These are phyloP conservation scores for Monascus purpureus DNA, from an alignment of 495 filamentous ascomycete genomes.

Conservation along the genomic window DNA sequence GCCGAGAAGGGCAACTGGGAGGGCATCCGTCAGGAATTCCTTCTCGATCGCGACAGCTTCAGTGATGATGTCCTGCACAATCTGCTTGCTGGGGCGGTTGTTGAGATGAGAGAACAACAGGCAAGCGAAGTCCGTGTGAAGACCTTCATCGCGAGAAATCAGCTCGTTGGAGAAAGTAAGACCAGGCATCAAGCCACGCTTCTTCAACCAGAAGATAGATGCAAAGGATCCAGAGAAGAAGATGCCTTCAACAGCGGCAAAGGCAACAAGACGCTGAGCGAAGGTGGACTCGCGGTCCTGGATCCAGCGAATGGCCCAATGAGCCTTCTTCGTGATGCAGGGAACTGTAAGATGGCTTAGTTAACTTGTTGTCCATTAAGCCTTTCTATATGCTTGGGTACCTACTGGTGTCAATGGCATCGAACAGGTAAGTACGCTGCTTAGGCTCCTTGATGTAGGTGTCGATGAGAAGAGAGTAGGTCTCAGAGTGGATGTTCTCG, in stretches of 20 bases:
- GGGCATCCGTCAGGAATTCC: constrained; percentile 93
- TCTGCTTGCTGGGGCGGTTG: constrained; percentile 68
- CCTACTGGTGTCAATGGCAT: constrained; percentile 93
- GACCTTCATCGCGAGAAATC: constrained; percentile 97
- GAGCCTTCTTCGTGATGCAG: constrained; percentile 92
- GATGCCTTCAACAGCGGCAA: constrained; percentile 96
- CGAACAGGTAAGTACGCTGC: constrained; percentile 90
- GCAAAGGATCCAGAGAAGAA: constrained; percentile 99
- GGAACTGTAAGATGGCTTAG: constrained; percentile 47
- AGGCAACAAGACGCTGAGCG: constrained; percentile 88
- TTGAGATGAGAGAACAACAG: constrained; percentile 91
- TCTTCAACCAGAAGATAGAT: constrained; percentile 99
- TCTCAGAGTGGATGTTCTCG: constrained; percentile 99
- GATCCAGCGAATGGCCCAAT: constrained; percentile 96
- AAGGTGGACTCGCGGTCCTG: constrained; percentile 84
- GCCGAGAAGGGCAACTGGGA: constrained; percentile 81
- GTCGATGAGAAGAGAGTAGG: constrained; percentile 97
- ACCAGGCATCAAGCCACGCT: constrained; percentile 96
- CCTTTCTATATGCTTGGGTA: too few species aligned
- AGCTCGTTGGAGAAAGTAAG: constrained; percentile 99
- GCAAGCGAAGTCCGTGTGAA: constrained; percentile 98
- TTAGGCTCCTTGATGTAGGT: constrained; percentile 99
- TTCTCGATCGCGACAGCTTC: constrained; percentile 93
- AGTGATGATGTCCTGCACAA: constrained; percentile 75
- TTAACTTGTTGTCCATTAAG: too few species aligned